Base-by-base conservation (phyloP, 805 yeast species). In the Saturnispora halmiae region DNA sequence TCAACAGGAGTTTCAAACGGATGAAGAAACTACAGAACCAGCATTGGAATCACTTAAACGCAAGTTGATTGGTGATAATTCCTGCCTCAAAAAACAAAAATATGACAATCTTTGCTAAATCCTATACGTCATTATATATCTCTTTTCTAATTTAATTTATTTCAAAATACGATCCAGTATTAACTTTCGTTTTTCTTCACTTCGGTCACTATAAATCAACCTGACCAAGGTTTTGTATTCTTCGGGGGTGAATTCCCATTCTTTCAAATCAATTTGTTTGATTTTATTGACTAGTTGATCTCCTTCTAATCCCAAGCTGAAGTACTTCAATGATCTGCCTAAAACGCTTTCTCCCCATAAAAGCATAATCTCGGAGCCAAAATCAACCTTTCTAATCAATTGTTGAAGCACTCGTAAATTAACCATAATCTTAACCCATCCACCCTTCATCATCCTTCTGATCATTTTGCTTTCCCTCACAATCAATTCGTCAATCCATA, bases 321-420 rank as follows among this genome's bases (percentile, higher is more conserved):
- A 82, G 61, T 75, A 82, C 13, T 63, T 54, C 4, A 77, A 61
- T 1, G 82, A 68, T 21, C 65, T 41, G 15, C 37, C 40, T 28
- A 46, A 27, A n/a, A 31, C 31, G 31, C 29, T 35, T 19, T 35
- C 13, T 9, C 31, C 14, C 44, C 41, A 20, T 4, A 14, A 14
- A 21, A 36, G 30, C 11, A 32, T 13, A 28, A 27, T 28, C 4
- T 38, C 43, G 11, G 38, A 32, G 11, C 44, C 50, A 36, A 28
- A 29, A 36, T 44, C 68, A 26, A 80, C 67, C 44, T 73, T 75
- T 44, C 82, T 68, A 42, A 82, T 66, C 71, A 77, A 73, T 54
- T 81, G 88, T 59, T 79, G 86, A 32, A 81, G 58, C 1, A 81
- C 77, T 39, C 75, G 65, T 16, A 82, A 73, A 53, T 81, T 81